Evolutionary conservation across 192 early-diverging fungal genomes (phyloP).

Genomic region (Rhizoclosmatium globosum): DNA sequence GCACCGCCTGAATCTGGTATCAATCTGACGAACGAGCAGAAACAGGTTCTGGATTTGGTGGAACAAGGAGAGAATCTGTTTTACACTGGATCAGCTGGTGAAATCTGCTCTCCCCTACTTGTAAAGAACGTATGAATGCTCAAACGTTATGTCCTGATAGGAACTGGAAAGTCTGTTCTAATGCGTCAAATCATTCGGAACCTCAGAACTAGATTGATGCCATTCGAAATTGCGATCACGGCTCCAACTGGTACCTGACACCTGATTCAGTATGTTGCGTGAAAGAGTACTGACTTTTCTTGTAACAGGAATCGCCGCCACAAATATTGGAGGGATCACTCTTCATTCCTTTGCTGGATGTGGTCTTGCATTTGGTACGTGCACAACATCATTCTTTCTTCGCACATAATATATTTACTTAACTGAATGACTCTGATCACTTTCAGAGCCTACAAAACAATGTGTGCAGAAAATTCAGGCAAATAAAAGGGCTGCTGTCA

Average conservation of each 20-base stretch:
- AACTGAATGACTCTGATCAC: not conserved
- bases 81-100: constrained; percentile 66
- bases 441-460: constrained; percentile 48
- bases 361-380: constrained; percentile 46
- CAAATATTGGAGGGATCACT: constrained; percentile 65
- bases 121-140: not conserved
- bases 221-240: constrained; percentile 58
- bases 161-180: constrained; percentile 52
- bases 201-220: constrained; percentile 22
- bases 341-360: constrained; percentile 67
- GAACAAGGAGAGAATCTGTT: constrained; percentile 53
- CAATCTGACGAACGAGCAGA: constrained; percentile 41
- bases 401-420: not conserved
- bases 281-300: not conserved
- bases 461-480: constrained; percentile 1
- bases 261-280: no score
- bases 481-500: constrained; percentile 33
- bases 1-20: not conserved
- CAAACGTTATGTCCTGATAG: constrained; percentile 16
- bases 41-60: constrained; percentile 46
- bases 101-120: constrained; percentile 1
- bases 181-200: constrained; percentile 50
- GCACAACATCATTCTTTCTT: not conserved
- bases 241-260: constrained; percentile 32
- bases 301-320: constrained; percentile 67